These are phyloP conservation scores for Strobilomyces dryophilus DNA, from an alignment of 768 basidiomycete genomes.

Conservation along the genomic window DNA sequence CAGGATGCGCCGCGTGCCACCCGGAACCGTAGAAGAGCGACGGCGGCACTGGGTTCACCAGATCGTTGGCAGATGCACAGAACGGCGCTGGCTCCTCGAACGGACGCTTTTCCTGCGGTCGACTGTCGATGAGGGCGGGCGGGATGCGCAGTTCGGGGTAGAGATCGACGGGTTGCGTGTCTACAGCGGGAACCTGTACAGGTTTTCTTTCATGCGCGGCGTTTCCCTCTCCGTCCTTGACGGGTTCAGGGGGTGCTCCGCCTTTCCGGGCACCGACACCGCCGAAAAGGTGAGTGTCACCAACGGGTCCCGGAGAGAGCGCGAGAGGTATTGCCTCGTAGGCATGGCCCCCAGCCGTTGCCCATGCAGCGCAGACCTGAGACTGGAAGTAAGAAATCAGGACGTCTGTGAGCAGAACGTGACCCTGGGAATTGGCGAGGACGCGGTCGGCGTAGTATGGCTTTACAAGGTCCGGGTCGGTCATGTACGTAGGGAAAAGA, in stretches of 20 bases:
- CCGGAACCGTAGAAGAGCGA: constrained; percentile 92
- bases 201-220: constrained; percentile 29
- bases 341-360: constrained; percentile 59
- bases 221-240: constrained; percentile 29
- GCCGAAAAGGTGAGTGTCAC: constrained; percentile 66
- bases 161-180: constrained; percentile 16
- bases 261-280: constrained; percentile 84
- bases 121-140: constrained; percentile 63
- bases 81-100: constrained; percentile 88
- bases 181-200: constrained; percentile 6
- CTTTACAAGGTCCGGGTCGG: constrained; percentile 57
- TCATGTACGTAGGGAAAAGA: constrained; percentile 79
- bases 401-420: constrained; percentile 87
- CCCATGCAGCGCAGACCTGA: constrained; percentile 87
- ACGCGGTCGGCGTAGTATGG: constrained; percentile 81
- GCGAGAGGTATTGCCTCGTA: constrained; percentile 54
- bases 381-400: constrained; percentile 86
- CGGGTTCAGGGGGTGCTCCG: constrained; percentile 47
- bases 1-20: constrained; percentile 78
- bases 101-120: constrained; percentile 46
- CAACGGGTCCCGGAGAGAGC: constrained; percentile 34
- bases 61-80: constrained; percentile 95
- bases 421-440: constrained; percentile 76
- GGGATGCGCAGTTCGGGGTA: constrained; percentile 51
- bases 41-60: constrained; percentile 95